Conservation (phyloP, 495 filamentous ascomycete genomes). For the Bacidia gigantensis region DNA sequence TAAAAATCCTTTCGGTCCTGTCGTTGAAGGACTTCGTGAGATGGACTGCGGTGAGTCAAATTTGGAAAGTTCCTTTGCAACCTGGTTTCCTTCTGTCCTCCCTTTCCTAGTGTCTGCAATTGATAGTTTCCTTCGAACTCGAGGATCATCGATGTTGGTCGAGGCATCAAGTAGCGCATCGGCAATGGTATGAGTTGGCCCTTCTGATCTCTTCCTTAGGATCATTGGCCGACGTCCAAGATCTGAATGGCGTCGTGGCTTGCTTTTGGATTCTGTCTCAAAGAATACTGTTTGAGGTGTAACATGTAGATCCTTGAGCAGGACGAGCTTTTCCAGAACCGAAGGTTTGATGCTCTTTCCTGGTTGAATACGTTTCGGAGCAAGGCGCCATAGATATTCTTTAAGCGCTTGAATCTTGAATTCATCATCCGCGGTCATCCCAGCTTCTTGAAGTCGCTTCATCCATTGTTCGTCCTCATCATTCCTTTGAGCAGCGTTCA, state of each 20-base stretch:
- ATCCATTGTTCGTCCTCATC: constrained; percentile 98
- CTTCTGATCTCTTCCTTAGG: constrained; percentile 29
- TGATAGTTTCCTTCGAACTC: constrained; percentile 42
- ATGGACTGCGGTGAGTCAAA: neutral
- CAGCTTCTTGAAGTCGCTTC: constrained; percentile 63
- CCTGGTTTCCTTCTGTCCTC: constrained; percentile 16
- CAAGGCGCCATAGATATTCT: constrained; percentile 86
- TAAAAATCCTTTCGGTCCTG: neutral
- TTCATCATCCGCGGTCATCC: constrained; percentile 75
- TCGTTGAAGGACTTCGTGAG: neutral
- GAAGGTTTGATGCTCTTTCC: constrained; percentile 25
- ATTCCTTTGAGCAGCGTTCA: constrained; percentile 42
- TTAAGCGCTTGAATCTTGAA: constrained; percentile 73
- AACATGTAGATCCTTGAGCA: constrained; percentile 54
- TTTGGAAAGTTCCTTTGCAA: constrained; percentile 19
- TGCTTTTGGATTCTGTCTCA: constrained; percentile 42
- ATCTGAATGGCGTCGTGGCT: constrained; percentile 25
- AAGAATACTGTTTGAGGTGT: constrained; percentile 85
- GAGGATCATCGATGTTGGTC: constrained; percentile 63
- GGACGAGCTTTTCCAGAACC: constrained; percentile 52
- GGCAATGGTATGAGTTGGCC: constrained; percentile 59
- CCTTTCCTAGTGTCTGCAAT: constrained; percentile 37
- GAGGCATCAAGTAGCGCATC: constrained; percentile 90
- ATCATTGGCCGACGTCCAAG: constrained; percentile 14
- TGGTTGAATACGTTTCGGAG: constrained; percentile 51